Conservation (phyloP, 768 basidiomycete species). For the Mycena amicta region DNA sequence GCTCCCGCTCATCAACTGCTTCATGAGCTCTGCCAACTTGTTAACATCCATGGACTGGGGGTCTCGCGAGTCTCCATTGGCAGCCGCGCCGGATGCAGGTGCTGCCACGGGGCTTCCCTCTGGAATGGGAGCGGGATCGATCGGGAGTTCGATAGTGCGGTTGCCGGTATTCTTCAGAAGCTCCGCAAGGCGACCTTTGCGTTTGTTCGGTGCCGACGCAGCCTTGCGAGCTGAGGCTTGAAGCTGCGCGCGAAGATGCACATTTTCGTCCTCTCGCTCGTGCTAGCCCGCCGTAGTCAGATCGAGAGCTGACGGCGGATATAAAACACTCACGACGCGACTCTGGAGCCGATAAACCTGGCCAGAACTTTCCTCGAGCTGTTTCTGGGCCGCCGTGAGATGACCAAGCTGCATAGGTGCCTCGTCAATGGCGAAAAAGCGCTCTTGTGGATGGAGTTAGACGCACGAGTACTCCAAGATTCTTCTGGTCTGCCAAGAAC, state of each 20-base stretch:
- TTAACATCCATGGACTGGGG: background rate
- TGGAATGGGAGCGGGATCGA: slow-evolving; percentile 4
- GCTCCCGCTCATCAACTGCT: background rate
- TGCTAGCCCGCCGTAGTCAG: background rate
- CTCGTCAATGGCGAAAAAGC: background rate
- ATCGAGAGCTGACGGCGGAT: background rate
- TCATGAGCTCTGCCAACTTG: background rate
- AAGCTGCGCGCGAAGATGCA: background rate
- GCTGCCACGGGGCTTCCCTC: background rate
- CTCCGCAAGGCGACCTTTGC: background rate
- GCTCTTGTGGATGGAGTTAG: background rate
- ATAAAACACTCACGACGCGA: background rate
- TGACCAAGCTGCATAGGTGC: background rate
- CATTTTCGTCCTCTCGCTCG: background rate
- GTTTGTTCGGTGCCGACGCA: background rate
- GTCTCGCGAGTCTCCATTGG: background rate
- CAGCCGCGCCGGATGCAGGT: background rate
- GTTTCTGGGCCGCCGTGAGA: background rate
- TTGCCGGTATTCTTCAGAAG: background rate
- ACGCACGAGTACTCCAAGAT: background rate
- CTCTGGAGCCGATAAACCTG: background rate
- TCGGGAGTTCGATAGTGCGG: background rate
- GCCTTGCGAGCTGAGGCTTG: background rate
- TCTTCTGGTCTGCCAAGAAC: background rate
- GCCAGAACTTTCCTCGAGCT: background rate